Percentiles rank a stretch among this genome's conserved stretches.
Conservation (phyloP, 2,329 filamentous ascomycete species). For the Colletotrichum liriopes region DNA sequence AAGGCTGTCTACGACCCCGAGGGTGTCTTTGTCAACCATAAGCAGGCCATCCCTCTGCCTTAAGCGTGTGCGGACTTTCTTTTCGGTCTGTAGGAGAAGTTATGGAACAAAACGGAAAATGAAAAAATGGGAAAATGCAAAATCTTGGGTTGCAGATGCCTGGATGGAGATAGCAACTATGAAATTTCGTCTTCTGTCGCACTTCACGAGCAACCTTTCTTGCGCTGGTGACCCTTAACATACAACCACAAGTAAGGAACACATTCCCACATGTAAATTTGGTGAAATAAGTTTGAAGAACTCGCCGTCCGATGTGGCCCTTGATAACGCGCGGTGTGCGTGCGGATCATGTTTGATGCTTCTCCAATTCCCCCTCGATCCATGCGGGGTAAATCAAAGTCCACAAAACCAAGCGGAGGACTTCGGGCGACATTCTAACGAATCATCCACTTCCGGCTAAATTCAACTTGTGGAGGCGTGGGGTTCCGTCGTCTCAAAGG, state of each 20-base stretch:
- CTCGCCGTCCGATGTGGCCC: not conserved
- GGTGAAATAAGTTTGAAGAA: not conserved
- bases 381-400: constrained; percentile 28
- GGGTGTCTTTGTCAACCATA: constrained; percentile 40
- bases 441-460: constrained; percentile 40
- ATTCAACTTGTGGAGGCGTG: constrained; percentile 40
- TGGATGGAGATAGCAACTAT: not conserved
- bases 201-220: not conserved
- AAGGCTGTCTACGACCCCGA: constrained; percentile 41
- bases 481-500: constrained; percentile 6
- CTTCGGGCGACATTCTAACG: constrained; percentile 29
- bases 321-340: too few species aligned
- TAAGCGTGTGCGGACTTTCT: not conserved
- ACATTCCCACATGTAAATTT: not conserved
- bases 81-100: not conserved
- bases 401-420: constrained; percentile 25
- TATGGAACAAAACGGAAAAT: not conserved
- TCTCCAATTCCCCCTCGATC: constrained; percentile 29
- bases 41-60: constrained; percentile 42
- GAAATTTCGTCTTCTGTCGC: not conserved
- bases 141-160: not conserved
- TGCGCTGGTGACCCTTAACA: too few species aligned
- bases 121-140: not conserved
- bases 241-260: too few species aligned
- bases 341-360: not conserved